A percentile compares a stretch with the other conserved stretches of the same genome.
phyloP scores from a whole-genome alignment of 352 stramenopile genomes.

The Globisporangium solare region DNA sequence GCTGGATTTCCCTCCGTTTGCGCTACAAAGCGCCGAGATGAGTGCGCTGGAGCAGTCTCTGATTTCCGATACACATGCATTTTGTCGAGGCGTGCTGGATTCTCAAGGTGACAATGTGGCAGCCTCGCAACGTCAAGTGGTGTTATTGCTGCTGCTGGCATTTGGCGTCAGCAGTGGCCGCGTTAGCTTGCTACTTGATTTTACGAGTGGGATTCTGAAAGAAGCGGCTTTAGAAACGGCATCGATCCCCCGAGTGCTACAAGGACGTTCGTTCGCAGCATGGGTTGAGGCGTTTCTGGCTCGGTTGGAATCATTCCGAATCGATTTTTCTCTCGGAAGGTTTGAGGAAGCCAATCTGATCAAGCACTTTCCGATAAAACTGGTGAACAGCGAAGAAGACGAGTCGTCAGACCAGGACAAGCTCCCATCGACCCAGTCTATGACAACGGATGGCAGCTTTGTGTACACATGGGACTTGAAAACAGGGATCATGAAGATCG shows the following conservation, averaged over 20 bases:
- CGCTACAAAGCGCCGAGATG: constrained; percentile 21
- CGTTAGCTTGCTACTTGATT: constrained; percentile 46
- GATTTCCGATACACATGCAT: constrained; percentile 40
- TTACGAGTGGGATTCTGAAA: constrained; percentile 27
- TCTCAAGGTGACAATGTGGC: constrained; percentile 6
- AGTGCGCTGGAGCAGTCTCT: constrained; percentile 29
- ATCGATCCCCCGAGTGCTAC: constrained; percentile 8
- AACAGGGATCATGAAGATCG: constrained; percentile 53
- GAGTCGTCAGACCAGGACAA: constrained; percentile 12
- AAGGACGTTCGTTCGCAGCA: constrained; percentile 24
- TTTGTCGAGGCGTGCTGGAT: constrained; percentile 37
- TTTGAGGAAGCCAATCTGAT: constrained; percentile 34
- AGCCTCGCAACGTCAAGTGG: constrained; percentile 24
- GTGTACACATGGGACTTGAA: constrained; percentile 50
- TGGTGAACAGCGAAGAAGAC: constrained; percentile 21
- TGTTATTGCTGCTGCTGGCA: constrained; percentile 44
- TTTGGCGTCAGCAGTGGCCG: constrained; percentile 56
- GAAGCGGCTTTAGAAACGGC: not conserved
- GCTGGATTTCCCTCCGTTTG: constrained; percentile 54
- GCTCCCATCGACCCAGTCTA: constrained; percentile 16
- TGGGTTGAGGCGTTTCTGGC: constrained; percentile 38
- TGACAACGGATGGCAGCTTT: constrained; percentile 65
- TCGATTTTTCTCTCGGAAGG: constrained; percentile 49
- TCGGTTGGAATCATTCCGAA: constrained; percentile 46
- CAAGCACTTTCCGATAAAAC: constrained; percentile 48